phyloP scores from a whole-genome alignment of 2,329 filamentous ascomycete species.

The Sclerotinia borealis region DNA sequence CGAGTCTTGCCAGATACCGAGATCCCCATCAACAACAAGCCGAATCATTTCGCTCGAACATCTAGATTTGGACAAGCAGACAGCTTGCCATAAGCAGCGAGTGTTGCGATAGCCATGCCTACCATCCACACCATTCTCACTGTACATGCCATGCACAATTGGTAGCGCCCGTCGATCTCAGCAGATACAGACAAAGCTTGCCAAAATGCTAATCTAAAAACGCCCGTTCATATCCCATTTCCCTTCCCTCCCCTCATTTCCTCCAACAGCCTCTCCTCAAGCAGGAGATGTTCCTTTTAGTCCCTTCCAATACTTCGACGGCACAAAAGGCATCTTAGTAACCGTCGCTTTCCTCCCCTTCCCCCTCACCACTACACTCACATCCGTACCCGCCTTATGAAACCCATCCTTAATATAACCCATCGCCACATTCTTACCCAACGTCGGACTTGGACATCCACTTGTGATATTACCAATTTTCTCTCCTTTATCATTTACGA shows the following conservation, averaged over 20 bases:
- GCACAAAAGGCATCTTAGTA: constrained; percentile 66
- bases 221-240: neutral
- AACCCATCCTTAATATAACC: constrained; percentile 64
- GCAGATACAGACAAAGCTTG: no score
- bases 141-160: no score
- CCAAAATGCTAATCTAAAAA: neutral
- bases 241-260: neutral
- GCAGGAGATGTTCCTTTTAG: constrained; percentile 3
- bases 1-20: no score
- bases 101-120: no score
- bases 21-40: no score
- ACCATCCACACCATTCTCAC: no score
- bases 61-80: no score
- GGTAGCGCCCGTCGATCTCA: no score
- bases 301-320: constrained; percentile 52
- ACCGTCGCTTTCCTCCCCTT: constrained; percentile 61
- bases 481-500: constrained; percentile 57
- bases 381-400: constrained; percentile 63
- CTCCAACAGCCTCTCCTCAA: neutral
- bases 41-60: no score
- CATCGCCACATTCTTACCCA: constrained; percentile 94
- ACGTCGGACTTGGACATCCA: constrained; percentile 79
- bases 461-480: constrained; percentile 79
- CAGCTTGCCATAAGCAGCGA: no score
- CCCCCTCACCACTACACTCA: constrained; percentile 59